A percentile compares a stretch with the other conserved stretches of the same genome.
Evolutionary conservation across 768 basidiomycete genomes (phyloP).

Genomic region (Agaricus subrufescens): DNA sequence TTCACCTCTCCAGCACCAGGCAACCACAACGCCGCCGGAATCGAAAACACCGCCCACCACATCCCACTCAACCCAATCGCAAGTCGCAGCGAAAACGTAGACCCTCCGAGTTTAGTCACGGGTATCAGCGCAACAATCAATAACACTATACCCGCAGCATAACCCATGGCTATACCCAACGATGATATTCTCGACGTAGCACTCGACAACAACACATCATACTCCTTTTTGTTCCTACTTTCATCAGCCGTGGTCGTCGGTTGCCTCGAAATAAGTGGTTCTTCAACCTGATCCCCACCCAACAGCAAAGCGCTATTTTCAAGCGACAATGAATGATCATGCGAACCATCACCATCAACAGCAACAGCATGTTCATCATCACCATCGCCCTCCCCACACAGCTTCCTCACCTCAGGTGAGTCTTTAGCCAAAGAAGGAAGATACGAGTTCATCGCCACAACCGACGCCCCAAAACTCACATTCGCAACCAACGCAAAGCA

Average conservation of each 20-base stretch:
- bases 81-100: constrained; percentile 73
- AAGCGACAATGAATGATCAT: neutral
- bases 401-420: constrained; percentile 49
- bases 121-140: constrained; percentile 76
- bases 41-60: constrained; percentile 83
- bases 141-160: constrained; percentile 74
- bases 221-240: constrained; percentile 27
- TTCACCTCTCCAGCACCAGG: constrained; percentile 33
- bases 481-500: constrained; percentile 75
- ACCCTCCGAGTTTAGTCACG: constrained; percentile 66
- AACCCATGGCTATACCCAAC: constrained; percentile 82
- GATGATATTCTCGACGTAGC: constrained; percentile 83
- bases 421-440: constrained; percentile 69
- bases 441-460: constrained; percentile 90
- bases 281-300: constrained; percentile 21
- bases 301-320: neutral
- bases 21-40: constrained; percentile 75
- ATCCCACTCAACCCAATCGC: constrained; percentile 82
- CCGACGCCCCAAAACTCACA: constrained; percentile 79
- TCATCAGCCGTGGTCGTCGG: neutral
- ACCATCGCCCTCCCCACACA: neutral
- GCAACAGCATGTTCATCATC: neutral
- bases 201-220: constrained; percentile 57
- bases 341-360: neutral
- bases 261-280: constrained; percentile 32